Conservation (phyloP, 2,329 filamentous ascomycete genomes). For the Trichoderma oligosporum region DNA sequence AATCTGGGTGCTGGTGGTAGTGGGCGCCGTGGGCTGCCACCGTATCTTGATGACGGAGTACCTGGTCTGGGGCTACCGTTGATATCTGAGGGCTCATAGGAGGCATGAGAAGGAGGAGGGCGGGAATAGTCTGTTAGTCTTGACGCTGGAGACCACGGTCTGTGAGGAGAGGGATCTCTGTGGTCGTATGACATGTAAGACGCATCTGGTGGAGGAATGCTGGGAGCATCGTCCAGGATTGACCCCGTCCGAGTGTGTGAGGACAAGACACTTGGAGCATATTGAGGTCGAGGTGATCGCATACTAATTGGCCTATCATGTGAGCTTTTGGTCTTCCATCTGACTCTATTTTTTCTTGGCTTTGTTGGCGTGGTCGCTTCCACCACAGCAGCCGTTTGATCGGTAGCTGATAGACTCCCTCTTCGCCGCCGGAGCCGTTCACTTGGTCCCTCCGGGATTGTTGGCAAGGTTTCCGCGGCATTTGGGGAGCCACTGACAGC, state of each 20-base stretch:
- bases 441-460: slow-evolving; percentile 49
- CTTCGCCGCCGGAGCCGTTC: slow-evolving; percentile 35
- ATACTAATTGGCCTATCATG: slow-evolving; percentile 40
- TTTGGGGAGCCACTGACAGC: slow-evolving; percentile 30
- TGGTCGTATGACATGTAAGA: slow-evolving; percentile 58
- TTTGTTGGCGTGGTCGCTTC: not conserved
- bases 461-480: slow-evolving; percentile 42
- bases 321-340: slow-evolving; percentile 38
- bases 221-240: slow-evolving; percentile 53
- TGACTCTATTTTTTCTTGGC: slow-evolving; percentile 12
- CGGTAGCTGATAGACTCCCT: slow-evolving; percentile 5
- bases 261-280: slow-evolving; percentile 52
- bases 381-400: not conserved
- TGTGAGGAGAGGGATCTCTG: slow-evolving; percentile 48
- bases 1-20: slow-evolving; percentile 88
- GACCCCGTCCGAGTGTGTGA: slow-evolving; percentile 43
- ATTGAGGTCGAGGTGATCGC: slow-evolving; percentile 41
- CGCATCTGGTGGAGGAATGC: slow-evolving; percentile 60
- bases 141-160: slow-evolving; percentile 57
- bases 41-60: slow-evolving; percentile 84
- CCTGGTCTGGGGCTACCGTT: slow-evolving; percentile 88
- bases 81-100: slow-evolving; percentile 82
- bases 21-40: slow-evolving; percentile 80
- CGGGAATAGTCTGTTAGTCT: slow-evolving; percentile 60
- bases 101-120: slow-evolving; percentile 64